Conservation (phyloP, 352 stramenopile species). For the Globisporangium yorkense region DNA sequence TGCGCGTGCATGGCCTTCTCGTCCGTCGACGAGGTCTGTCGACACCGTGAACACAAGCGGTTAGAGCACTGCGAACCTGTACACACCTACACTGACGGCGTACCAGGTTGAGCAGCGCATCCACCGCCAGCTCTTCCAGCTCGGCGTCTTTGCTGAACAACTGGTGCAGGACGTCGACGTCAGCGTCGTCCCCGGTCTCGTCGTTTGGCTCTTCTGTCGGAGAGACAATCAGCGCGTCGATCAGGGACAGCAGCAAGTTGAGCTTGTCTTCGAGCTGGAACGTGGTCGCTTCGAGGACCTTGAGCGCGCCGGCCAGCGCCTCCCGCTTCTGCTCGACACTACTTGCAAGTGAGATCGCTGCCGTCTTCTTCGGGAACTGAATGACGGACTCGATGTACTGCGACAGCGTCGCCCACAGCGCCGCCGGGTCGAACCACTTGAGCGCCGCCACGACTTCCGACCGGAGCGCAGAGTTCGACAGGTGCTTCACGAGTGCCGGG, state of each 20-base stretch:
- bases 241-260: constrained; percentile 49
- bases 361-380: constrained; percentile 7
- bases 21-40: constrained; percentile 42
- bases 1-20: constrained; percentile 53
- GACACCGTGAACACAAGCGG: constrained; percentile 1
- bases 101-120: constrained; percentile 58
- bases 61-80: neutral
- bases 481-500: constrained; percentile 72
- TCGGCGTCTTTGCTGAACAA: constrained; percentile 60
- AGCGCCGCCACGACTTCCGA: constrained; percentile 64
- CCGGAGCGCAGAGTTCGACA: constrained; percentile 58
- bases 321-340: constrained; percentile 40
- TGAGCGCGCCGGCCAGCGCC: constrained; percentile 52
- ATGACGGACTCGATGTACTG: constrained; percentile 55
- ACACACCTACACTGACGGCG: neutral
- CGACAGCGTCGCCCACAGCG: constrained; percentile 61
- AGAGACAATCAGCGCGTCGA: constrained; percentile 41
- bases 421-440: constrained; percentile 56
- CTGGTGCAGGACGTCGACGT: constrained; percentile 44
- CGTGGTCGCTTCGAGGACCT: constrained; percentile 46
- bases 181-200: constrained; percentile 11
- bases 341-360: neutral
- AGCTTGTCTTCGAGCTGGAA: constrained; percentile 73
- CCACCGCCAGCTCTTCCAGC: constrained; percentile 66
- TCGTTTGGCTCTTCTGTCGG: constrained; percentile 8